Evolutionary conservation across 805 yeast species (phyloP), one percentile per base, ranked within the genome.

Genomic region (Cyberlindnera meyerae): DNA sequence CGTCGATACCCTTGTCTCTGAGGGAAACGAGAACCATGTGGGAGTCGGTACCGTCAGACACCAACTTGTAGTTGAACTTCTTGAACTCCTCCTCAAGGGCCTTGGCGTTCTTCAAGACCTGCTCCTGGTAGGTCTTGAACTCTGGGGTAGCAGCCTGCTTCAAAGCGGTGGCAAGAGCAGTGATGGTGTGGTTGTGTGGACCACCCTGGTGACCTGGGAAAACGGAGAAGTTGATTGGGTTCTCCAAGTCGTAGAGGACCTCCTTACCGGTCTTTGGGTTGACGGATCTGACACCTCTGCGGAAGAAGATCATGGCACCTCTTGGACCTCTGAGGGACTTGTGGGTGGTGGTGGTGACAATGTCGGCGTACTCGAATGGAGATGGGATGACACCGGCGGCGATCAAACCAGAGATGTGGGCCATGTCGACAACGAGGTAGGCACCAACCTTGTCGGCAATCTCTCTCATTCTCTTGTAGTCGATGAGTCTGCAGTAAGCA

Each of bases 131-230:
- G 54, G 77, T 72, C 61, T 75, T 82, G 70, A 80, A 90, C 62
- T 86, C 96, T 26, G 95, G 95, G 31, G 90, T 72, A 35, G 76
- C 70, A 39, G 96, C 89, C 71, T 90, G 97, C 60, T 86, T 86
- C 56, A 90, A 75, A 26, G 97, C 97, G 40, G 88, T 90, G 22
- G 97, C 95, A 52, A 90, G 72, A 15, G 97, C 97, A 47, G 96
- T 79, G 57, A 90, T 90, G 53, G 97, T 90, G 67, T 90, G 97
- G 71, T 90, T 90, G 66, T 90, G 97, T 51, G 98, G 98, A 59
- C 98, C 98, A 71, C 98, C 98, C 72, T 90, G 98, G 65, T 90
- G 97, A 48, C 95, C 97, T 52, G 98, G 98, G 85, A 90, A 90
- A 39, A 90, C 97, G 22, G 96, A 86, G 60, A 90, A 90, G 75